Evolutionary conservation across 2,329 filamentous ascomycete species (phyloP), one percentile per base, ranked within the genome.

Genomic region (Cadophora sp.): DNA sequence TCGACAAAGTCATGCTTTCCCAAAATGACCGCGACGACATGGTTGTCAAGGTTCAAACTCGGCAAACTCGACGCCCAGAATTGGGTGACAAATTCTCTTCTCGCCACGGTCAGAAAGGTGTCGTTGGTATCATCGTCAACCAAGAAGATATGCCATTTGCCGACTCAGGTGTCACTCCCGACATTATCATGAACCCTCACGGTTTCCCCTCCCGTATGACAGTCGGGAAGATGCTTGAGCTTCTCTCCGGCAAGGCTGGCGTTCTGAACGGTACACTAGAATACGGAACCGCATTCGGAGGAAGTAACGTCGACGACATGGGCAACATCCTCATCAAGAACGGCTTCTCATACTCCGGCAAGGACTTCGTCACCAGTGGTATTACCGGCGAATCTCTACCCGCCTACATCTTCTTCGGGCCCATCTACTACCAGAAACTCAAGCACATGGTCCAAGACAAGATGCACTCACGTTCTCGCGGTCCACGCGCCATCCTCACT

Each of bases 401-500:
- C 72, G 94, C 94, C 14, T 98, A 98, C 81, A 94, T 99, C 77
- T 99, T 98, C 85, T 97, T 97, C 79, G 96, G 96, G 0, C 96
- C 96, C 12, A 99, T 99, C 81, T 99, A 97, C 84, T 99, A 99
- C 84, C 96, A 99, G 84, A 97, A 97, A 73, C 88, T 99, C 73
- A 99, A 99, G 87, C 96, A 99, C 86, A 99, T 99, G 96, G 96
- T 99, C 4, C 94, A 98, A 80, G 96, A 99, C 79, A 99, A 99
- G 83, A 98, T 99, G 96, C 96, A 99, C 82, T 95, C 93, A 37
- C 93, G 96, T 70, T 90, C 95, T 1, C 91, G 93, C 16, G 97
- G 97, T 0, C 97, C 96, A 0, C 87, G 92, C 14, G 95, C 95
- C 29, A 96, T 97, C 72, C 85, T 99, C 29, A 99, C 96, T 0